Conservation (phyloP, 2,329 filamentous ascomycete genomes). For the Colletotrichum incanum region DNA sequence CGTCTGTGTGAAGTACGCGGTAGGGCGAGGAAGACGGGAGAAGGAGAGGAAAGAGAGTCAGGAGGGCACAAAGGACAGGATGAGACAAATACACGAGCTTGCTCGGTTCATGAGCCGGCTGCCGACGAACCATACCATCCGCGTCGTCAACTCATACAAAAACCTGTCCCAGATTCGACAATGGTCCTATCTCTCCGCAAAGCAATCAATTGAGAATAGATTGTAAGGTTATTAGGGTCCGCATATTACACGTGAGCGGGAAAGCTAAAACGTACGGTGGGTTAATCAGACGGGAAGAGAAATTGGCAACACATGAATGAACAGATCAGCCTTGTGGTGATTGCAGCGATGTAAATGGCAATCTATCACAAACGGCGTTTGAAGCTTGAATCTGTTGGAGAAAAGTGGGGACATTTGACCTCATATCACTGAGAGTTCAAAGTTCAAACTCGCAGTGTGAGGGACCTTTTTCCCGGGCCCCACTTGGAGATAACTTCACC, state of each 20-base stretch:
- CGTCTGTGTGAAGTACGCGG: conserved; percentile 4
- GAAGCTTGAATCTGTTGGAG: conserved; percentile 33
- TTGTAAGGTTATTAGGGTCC: conserved; percentile 30
- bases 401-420: conserved; percentile 29
- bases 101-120: background rate
- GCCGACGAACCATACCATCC: background rate
- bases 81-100: background rate
- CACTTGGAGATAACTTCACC: conserved; percentile 38
- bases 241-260: conserved; percentile 34
- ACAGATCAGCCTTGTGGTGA: conserved; percentile 29
- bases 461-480: conserved; percentile 2
- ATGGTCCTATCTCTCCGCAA: background rate
- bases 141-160: background rate
- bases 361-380: conserved; percentile 35
- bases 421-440: conserved; percentile 18
- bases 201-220: conserved; percentile 7
- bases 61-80: background rate
- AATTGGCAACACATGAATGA: background rate
- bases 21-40: background rate
- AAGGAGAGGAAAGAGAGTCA: background rate
- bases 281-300: background rate
- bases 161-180: background rate
- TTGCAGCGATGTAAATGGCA: conserved; percentile 4
- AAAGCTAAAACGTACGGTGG: conserved; percentile 11
- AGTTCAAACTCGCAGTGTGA: conserved; percentile 14